phyloP scores from a whole-genome alignment of 208 protist species.

The Leishmania tarentolae region DNA sequence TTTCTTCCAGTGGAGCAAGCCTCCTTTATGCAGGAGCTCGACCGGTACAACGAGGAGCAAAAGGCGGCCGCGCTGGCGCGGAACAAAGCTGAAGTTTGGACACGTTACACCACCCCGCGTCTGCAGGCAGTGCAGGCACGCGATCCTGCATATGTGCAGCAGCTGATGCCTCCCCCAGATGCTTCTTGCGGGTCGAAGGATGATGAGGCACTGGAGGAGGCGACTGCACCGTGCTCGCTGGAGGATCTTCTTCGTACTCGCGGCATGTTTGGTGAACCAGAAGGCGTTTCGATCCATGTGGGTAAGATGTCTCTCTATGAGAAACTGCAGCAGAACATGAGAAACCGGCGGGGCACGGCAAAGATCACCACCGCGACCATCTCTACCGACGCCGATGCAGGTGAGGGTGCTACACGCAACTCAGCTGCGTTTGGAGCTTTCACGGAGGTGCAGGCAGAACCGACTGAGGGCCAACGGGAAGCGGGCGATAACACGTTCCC shows the following conservation, averaged over 20 bases:
- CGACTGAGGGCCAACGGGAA: neutral
- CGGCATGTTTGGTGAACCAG: constrained; percentile 31
- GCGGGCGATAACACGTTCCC: neutral
- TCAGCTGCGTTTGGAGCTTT: neutral
- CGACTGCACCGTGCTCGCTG: constrained; percentile 20
- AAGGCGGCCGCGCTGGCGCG: neutral
- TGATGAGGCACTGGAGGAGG: neutral
- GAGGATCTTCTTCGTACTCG: constrained; percentile 25
- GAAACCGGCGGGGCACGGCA: neutral
- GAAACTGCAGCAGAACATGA: constrained; percentile 31
- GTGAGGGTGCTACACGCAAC: neutral
- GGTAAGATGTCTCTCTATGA: constrained; percentile 38
- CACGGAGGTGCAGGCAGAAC: neutral
- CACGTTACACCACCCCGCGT: constrained; percentile 39
- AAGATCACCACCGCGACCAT: neutral
- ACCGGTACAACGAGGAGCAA: constrained; percentile 31
- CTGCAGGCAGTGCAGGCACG: constrained; percentile 51
- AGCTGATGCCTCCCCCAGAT: neutral
- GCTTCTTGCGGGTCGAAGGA: neutral
- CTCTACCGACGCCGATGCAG: neutral
- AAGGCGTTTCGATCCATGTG: constrained; percentile 22
- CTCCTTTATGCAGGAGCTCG: constrained; percentile 59
- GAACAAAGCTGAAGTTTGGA: constrained; percentile 8
- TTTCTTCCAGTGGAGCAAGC: constrained; percentile 56
- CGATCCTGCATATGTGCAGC: constrained; percentile 49